phyloP scores from a whole-genome alignment of 768 basidiomycete species.

The Mycena filopes region DNA sequence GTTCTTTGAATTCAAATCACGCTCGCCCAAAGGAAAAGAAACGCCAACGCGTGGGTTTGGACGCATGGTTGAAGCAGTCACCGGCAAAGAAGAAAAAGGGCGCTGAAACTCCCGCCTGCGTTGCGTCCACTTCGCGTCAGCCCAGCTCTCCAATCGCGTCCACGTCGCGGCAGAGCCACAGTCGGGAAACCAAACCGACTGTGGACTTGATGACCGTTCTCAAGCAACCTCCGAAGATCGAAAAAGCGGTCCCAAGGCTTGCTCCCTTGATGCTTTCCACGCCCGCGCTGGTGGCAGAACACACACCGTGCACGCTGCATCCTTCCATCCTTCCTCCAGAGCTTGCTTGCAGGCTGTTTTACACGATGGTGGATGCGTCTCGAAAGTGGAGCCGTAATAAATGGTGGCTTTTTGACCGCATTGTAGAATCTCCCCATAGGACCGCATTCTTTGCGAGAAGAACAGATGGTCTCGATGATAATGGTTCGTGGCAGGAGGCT shows the following conservation, averaged over 20 bases:
- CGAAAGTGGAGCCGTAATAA: conserved; percentile 75
- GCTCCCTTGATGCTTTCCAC: conserved; percentile 73
- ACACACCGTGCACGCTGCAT: conserved; percentile 84
- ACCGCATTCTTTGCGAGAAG: conserved; percentile 79
- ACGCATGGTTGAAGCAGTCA: conserved; percentile 62
- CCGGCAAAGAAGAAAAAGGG: conserved; percentile 32
- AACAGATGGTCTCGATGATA: conserved; percentile 53
- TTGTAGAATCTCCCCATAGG: conserved; percentile 88
- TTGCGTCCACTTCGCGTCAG: conserved; percentile 19
- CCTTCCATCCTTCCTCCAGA: conserved; percentile 75
- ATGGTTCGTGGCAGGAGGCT: conserved; percentile 73
- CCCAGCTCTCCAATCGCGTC: conserved; percentile 1
- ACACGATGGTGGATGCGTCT: conserved; percentile 73
- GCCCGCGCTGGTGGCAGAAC: conserved; percentile 70
- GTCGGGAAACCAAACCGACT: conserved; percentile 41
- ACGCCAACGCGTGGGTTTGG: conserved; percentile 61
- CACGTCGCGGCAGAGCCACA: conserved; percentile 17
- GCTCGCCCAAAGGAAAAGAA: conserved; percentile 49
- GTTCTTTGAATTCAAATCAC: conserved; percentile 46
- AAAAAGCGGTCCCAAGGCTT: conserved; percentile 50
- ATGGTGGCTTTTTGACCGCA: conserved; percentile 86
- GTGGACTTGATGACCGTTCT: conserved; percentile 68
- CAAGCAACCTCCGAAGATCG: conserved; percentile 56
- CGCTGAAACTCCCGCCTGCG: background rate
- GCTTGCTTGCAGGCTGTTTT: conserved; percentile 79